Base-by-base conservation (phyloP, 106 monocot species). In the Cymbidium sinense region DNA sequence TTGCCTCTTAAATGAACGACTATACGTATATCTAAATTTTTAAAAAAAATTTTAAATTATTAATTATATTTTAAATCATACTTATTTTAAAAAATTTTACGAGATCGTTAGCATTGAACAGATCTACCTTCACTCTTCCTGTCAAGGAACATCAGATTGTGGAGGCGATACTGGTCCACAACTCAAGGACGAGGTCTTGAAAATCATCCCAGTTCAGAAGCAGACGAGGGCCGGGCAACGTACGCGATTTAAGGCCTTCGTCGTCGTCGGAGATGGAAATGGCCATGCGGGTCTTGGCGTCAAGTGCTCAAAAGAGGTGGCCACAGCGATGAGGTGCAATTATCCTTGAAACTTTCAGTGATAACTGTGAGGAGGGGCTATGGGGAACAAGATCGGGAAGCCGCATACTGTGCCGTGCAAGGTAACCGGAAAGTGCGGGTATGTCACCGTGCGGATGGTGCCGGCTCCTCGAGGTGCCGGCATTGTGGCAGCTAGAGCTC, bases 331-430 rank as follows among this genome's bases (percentile, higher is more conserved):
- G 88, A 0, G 88, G 88, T 2, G 73, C 88, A 18, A 88, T 88
- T 31, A 88, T 88, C 17, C 75, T 88, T 33, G 43, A 88, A 88
- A 73, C 77, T 88, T 12, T 85, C 88, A n/a, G 84, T 88, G 37
- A 43, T 88, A 3, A 84, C 88, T 5, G 88, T 93, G 67, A 86
- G 93, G 77, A 90, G 90, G 78, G 93, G 93, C 0, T 93, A 78
- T 93, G 89, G 93, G 89, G 17, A 93, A 93, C 75, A 93, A 93
- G 89, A 93, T 93, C 36, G 90, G 93, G 41, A 74, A 78, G 84
- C 90, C 88, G 9, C 93, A 93, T 74, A 90, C 93, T 8, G 93
- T 93, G 6, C 93, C 93, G 4, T 93, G 90, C 74, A 93, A 93
- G 87, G 88, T 93, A 20, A 93, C 90, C 10, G 93, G 90, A 3